phyloP scores from a whole-genome alignment of 176 grass and related monocot species.

The Phyllostachys edulis region DNA sequence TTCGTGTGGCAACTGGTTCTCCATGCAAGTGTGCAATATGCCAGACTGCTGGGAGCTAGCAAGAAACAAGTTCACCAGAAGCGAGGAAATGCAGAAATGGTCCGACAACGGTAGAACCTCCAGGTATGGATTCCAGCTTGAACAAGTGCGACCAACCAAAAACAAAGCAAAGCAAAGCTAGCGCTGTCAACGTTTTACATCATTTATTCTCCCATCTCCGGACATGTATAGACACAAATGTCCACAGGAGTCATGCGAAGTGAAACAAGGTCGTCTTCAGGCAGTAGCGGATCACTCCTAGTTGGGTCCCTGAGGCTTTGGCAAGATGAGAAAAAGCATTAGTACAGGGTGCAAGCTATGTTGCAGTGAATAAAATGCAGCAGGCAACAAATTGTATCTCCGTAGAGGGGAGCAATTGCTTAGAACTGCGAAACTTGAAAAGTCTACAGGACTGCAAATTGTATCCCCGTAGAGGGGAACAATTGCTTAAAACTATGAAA shows the following conservation, averaged over 20 bases:
- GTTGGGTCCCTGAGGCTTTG: constrained; percentile 38
- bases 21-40: no score
- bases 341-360: not conserved
- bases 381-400: not conserved
- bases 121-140: constrained; percentile 2
- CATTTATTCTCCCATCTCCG: constrained; percentile 29
- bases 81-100: not conserved
- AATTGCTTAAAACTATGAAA: not conserved
- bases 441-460: not conserved
- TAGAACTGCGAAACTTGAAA: not conserved
- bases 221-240: constrained; percentile 19
- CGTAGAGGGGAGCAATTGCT: not conserved
- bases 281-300: not conserved
- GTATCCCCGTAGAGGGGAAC: not conserved
- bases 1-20: no score
- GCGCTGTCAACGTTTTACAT: not conserved
- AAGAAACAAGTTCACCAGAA: not conserved
- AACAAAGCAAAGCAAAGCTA: not conserved
- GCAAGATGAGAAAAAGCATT: not conserved
- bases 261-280: not conserved
- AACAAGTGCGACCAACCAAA: not conserved
- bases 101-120: not conserved
- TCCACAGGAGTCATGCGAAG: not conserved
- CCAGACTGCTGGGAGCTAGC: no score
- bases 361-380: not conserved